Conservation (phyloP, 148 eudicot species). For the Chenopodium suecicum region DNA sequence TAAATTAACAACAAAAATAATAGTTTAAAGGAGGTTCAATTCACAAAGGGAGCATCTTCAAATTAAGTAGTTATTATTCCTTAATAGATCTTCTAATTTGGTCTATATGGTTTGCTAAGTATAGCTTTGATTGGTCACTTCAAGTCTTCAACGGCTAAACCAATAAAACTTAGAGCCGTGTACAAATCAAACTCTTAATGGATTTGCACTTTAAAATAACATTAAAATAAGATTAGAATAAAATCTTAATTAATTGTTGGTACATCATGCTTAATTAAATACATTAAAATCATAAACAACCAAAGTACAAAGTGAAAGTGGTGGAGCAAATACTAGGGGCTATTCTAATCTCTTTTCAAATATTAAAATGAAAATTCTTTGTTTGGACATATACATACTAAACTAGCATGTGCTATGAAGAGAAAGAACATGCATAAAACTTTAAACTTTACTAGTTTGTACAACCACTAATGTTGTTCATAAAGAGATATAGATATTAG, state of each 20-base stretch:
- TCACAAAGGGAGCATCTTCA: neutral
- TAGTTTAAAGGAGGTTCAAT: too few relatives aligned
- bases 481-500: neutral
- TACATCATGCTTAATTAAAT: slow-evolving; percentile 5
- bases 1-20: too few relatives aligned
- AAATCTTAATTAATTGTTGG: neutral
- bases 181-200: neutral
- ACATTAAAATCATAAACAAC: neutral
- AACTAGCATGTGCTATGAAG: slow-evolving; percentile 8
- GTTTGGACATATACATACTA: neutral
- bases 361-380: neutral
- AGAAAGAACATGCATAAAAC: neutral
- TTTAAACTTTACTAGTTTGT: neutral
- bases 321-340: slow-evolving; percentile 1
- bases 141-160: neutral
- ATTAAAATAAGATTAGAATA: neutral
- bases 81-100: neutral
- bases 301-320: slow-evolving; percentile 10
- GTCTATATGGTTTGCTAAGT: too few relatives aligned
- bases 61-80: neutral
- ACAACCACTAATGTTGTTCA: neutral
- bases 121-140: too few relatives aligned
- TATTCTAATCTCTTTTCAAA: neutral
- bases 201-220: neutral
- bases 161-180: slow-evolving; percentile 2